Conservation (phyloP, 1,139 yeast genomes). For the Diutina scorzettiae region DNA sequence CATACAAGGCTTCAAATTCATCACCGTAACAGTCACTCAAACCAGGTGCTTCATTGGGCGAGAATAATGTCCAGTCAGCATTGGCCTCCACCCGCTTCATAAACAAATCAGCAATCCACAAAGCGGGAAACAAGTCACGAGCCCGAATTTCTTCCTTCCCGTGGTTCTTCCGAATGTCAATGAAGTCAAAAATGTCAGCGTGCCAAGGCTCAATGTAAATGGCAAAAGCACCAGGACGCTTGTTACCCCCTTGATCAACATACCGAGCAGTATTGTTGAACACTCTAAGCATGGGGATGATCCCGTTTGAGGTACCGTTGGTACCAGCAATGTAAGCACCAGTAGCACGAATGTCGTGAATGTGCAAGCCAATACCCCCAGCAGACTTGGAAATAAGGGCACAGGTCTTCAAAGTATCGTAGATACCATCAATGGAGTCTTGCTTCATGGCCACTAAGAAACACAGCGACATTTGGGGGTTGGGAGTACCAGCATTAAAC, state of each 20-base stretch:
- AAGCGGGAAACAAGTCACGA: conserved; percentile 43
- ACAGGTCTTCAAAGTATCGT: conserved; percentile 39
- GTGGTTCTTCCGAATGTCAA: conserved; percentile 42
- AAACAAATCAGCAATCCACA: conserved; percentile 51
- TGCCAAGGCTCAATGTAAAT: conserved; percentile 54
- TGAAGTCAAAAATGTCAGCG: conserved; percentile 39
- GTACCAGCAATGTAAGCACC: conserved; percentile 43
- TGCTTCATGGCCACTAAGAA: conserved; percentile 46
- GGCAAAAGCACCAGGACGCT: conserved; percentile 55
- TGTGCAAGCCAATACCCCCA: conserved; percentile 49
- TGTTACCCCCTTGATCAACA: conserved; percentile 54
- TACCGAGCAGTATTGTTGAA: conserved; percentile 49
- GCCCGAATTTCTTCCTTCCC: conserved; percentile 48
- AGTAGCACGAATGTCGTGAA: conserved; percentile 38
- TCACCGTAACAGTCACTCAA: conserved; percentile 38
- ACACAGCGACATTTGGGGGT: conserved; percentile 39
- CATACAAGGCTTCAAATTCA: conserved; percentile 33
- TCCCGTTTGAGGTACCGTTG: conserved; percentile 44
- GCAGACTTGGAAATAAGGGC: conserved; percentile 48
- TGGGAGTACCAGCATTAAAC: conserved; percentile 41
- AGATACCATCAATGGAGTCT: conserved; percentile 48
- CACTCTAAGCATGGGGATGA: conserved; percentile 48
- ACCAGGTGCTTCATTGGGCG: conserved; percentile 44
- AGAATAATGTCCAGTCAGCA: conserved; percentile 41
- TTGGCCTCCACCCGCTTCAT: conserved; percentile 41